Conservation (phyloP, 2,329 filamentous ascomycete species). For the Cercospora sojina region DNA sequence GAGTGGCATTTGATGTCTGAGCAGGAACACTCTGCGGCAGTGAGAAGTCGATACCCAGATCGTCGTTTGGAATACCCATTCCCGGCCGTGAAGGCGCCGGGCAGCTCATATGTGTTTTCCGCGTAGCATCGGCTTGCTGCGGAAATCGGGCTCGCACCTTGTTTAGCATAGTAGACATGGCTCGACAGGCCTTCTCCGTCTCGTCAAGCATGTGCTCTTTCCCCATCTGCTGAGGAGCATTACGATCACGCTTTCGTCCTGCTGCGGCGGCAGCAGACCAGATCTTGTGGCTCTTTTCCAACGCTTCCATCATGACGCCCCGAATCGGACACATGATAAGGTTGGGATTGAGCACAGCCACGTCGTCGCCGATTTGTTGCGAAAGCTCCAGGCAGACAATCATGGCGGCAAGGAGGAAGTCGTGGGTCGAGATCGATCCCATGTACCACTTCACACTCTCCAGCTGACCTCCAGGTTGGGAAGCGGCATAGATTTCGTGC, state of each 20-base stretch:
- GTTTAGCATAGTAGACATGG: conserved; percentile 37
- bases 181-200: conserved; percentile 35
- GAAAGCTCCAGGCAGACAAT: conserved; percentile 49
- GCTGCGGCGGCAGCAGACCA: conserved; percentile 30
- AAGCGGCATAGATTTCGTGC: conserved; percentile 51
- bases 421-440: conserved; percentile 47
- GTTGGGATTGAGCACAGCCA: conserved; percentile 15
- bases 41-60: conserved; percentile 5
- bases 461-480: conserved; percentile 45
- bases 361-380: conserved; percentile 30
- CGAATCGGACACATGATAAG: conserved; percentile 29
- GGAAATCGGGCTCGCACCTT: conserved; percentile 33
- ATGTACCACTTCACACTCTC: conserved; percentile 49
- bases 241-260: conserved; percentile 13
- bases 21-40: neutral
- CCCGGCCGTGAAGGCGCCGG: neutral
- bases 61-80: neutral
- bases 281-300: conserved; percentile 37
- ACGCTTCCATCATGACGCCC: conserved; percentile 33
- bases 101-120: neutral
- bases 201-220: conserved; percentile 32
- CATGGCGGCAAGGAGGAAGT: conserved; percentile 52
- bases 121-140: conserved; percentile 16
- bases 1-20: neutral
- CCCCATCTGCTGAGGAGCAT: conserved; percentile 17